Evolutionary conservation across 768 basidiomycete species (phyloP).

Genomic region (Lentinus tigrinus): DNA sequence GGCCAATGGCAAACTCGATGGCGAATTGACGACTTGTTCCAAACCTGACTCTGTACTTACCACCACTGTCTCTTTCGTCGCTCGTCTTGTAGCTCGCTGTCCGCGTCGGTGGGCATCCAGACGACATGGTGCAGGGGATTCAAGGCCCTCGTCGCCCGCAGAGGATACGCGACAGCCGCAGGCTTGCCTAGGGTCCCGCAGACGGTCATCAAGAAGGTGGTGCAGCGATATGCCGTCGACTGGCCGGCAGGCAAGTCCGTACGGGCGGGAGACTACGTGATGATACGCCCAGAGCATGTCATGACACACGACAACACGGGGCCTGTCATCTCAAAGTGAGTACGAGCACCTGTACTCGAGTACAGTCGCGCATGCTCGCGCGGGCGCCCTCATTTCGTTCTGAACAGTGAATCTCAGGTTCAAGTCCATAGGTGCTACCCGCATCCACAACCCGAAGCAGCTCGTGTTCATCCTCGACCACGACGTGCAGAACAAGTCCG

Average conservation of each 20-base stretch:
- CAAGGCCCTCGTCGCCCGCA: background rate
- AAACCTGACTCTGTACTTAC: no score
- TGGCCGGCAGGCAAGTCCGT: conserved; percentile 76
- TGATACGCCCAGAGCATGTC: conserved; percentile 97
- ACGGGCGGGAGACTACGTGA: conserved; percentile 97
- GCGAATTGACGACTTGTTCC: no score
- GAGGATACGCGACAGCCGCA: conserved; percentile 33
- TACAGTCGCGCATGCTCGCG: no score
- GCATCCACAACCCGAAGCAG: conserved; percentile 76
- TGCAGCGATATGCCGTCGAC: conserved; percentile 95
- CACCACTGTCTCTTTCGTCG: no score
- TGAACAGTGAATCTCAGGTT: conserved; percentile 55
- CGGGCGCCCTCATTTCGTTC: background rate
- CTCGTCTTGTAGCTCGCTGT: no score
- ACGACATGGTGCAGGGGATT: no score
- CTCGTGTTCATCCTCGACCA: conserved; percentile 97
- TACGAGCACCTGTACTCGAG: no score
- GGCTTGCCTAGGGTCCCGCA: conserved; percentile 53
- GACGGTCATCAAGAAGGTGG: conserved; percentile 95
- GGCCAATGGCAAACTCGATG: no score
- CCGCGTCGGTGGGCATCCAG: no score
- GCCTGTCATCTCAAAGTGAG: conserved; percentile 95
- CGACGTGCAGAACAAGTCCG: conserved; percentile 93
- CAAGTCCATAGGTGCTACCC: conserved; percentile 89
- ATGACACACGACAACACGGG: conserved; percentile 99